Percentiles rank a stretch among this genome's conserved stretches.
These are phyloP conservation scores for Annulohypoxylon maeteangense DNA, from an alignment of 495 filamentous ascomycete genomes.

Conservation along the genomic window DNA sequence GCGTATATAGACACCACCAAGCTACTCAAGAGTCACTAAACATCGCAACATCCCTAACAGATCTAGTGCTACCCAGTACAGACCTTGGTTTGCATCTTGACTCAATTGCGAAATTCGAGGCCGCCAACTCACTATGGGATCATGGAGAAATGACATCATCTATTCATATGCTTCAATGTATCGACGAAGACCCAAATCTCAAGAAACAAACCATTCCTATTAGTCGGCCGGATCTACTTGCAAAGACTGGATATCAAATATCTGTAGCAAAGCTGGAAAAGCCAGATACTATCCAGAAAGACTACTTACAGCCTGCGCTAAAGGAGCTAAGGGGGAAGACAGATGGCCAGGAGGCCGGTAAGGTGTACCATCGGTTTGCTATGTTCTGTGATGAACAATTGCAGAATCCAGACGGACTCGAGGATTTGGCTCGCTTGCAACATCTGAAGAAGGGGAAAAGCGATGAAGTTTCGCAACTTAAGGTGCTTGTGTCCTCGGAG, in stretches of 20 bases:
- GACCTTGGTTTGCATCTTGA: constrained; percentile 77
- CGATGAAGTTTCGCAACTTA: constrained; percentile 76
- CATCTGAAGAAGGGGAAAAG: constrained; percentile 83
- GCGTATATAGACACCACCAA: constrained; percentile 78
- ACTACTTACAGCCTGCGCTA: constrained; percentile 84
- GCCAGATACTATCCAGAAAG: constrained; percentile 85
- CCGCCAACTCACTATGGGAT: constrained; percentile 92
- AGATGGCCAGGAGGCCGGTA: constrained; percentile 78
- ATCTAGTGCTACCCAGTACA: constrained; percentile 73
- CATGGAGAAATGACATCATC: constrained; percentile 92
- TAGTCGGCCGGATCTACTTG: constrained; percentile 81
- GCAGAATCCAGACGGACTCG: constrained; percentile 81
- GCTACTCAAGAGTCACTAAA: constrained; percentile 87
- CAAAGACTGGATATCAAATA: constrained; percentile 86
- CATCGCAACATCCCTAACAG: constrained; percentile 79
- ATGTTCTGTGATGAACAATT: constrained; percentile 94
- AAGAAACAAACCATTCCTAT: constrained; percentile 78
- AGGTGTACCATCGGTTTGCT: constrained; percentile 94
- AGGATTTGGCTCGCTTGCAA: constrained; percentile 84
- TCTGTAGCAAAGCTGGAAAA: constrained; percentile 94
- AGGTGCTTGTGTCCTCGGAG: constrained; percentile 57
- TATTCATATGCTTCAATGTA: constrained; percentile 83
- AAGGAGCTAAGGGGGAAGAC: constrained; percentile 77
- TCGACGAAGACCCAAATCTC: constrained; percentile 69
- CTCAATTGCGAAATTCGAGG: constrained; percentile 77